phyloP scores from a whole-genome alignment of 805 yeast species.

The Candida fluviatilis region DNA sequence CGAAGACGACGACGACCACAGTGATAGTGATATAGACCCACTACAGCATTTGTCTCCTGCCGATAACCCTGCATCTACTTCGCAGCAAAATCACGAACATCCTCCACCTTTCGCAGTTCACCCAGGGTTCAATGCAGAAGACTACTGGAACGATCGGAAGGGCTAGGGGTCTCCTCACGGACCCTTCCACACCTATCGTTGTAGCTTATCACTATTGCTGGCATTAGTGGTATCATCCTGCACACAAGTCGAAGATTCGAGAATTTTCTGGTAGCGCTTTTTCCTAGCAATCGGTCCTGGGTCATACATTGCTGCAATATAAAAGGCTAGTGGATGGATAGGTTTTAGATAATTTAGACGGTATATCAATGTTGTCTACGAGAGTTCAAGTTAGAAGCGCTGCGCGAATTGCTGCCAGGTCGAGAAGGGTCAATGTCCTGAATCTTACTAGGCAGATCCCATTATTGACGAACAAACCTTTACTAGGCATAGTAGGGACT shows the following conservation, averaged over 20 bases:
- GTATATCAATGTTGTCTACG: not conserved
- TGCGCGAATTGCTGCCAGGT: not conserved
- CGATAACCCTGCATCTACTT: not conserved
- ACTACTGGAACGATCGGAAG: slow-evolving; percentile 43
- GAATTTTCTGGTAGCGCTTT: not conserved
- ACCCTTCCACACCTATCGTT: too few relatives aligned
- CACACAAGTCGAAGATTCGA: not conserved
- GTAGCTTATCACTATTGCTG: too few relatives aligned
- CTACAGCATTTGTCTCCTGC: not conserved
- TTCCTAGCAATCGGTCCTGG: not conserved
- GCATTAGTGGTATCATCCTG: too few relatives aligned
- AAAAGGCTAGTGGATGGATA: not conserved
- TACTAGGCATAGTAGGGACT: not conserved
- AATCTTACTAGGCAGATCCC: not conserved
- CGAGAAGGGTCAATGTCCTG: not conserved
- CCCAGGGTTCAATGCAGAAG: slow-evolving; percentile 42
- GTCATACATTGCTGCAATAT: not conserved
- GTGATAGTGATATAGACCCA: not conserved
- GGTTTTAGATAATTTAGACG: not conserved
- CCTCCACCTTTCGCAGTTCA: slow-evolving; percentile 44
- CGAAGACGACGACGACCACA: slow-evolving; percentile 7
- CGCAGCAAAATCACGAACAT: slow-evolving; percentile 8
- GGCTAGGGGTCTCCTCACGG: not conserved
- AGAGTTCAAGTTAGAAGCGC: not conserved
- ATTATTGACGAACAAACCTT: not conserved